Evolutionary conservation across 305 asterid species (phyloP).

Genomic region (Galium porrigens): DNA sequence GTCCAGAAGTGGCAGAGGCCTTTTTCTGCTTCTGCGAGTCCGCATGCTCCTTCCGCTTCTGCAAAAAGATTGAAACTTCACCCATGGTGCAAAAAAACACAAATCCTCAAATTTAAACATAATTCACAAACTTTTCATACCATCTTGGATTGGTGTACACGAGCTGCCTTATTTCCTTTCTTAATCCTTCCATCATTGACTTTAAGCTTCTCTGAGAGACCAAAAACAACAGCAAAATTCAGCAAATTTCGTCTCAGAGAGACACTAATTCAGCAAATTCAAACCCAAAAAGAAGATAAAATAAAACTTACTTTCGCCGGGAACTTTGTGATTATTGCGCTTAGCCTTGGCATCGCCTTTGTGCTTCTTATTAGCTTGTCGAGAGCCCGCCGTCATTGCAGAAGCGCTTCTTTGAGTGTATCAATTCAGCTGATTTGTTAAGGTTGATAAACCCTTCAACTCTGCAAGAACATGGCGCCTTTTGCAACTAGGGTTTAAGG

Average conservation of each 20-base stretch:
- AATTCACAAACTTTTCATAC: conserved; percentile 21
- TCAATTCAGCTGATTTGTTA: neutral
- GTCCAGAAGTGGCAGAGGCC: conserved; percentile 53
- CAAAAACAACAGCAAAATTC: conserved; percentile 6
- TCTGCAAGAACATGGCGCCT: neutral
- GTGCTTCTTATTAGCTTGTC: conserved; percentile 55
- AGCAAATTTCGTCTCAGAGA: neutral
- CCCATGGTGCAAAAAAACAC: neutral
- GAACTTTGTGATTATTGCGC: conserved; percentile 63
- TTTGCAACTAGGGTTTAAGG: neutral
- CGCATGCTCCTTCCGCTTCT: conserved; percentile 61
- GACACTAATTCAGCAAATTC: conserved; percentile 1
- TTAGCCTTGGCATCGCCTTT: conserved; percentile 76
- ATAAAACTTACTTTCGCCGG: conserved; percentile 39
- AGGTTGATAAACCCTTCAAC: conserved; percentile 8
- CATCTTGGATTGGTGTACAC: conserved; percentile 72
- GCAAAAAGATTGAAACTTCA: conserved; percentile 13
- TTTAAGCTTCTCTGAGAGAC: conserved; percentile 38
- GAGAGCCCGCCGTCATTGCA: conserved; percentile 51
- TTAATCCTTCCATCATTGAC: conserved; percentile 29
- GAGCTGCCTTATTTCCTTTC: conserved; percentile 70
- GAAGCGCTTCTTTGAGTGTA: neutral
- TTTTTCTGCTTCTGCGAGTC: conserved; percentile 68
- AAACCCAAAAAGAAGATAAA: neutral
- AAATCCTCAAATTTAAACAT: neutral